phyloP scores from a whole-genome alignment of 148 eudicot genomes.

The Rhododendron mucronatum region DNA sequence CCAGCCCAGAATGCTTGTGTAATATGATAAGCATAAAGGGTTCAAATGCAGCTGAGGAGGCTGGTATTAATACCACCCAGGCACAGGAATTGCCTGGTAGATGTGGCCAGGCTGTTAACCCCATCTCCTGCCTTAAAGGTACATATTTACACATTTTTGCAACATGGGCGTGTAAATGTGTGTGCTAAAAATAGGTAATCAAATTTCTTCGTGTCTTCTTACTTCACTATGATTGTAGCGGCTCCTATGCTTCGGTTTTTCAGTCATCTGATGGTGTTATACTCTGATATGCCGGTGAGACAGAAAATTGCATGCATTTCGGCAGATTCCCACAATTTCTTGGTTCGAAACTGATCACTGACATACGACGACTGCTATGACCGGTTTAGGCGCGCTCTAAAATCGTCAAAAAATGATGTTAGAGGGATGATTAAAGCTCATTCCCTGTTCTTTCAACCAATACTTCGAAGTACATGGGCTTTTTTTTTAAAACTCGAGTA shows the following conservation, averaged over 20 bases:
- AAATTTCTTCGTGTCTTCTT: no score
- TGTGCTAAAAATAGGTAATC: background rate
- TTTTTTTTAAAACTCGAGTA: no score
- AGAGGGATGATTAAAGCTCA: background rate
- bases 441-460: no score
- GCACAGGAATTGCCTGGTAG: slow-evolving; percentile 1
- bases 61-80: background rate
- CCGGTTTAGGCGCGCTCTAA: background rate
- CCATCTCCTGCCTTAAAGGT: background rate
- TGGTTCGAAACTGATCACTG: background rate
- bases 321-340: background rate
- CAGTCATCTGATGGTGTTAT: background rate
- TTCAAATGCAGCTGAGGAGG: background rate
- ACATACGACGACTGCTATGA: background rate
- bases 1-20: slow-evolving; percentile 57
- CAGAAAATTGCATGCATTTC: background rate
- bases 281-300: background rate
- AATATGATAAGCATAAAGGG: slow-evolving; percentile 32
- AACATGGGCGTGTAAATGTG: background rate
- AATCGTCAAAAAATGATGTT: background rate
- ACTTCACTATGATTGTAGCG: no score
- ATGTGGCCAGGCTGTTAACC: background rate
- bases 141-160: background rate
- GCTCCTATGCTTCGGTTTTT: no score
- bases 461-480: no score